Percentiles rank a stretch among this genome's conserved stretches.
phyloP scores from a whole-genome alignment of 768 basidiomycete species.

The Dendrothele bispora region DNA sequence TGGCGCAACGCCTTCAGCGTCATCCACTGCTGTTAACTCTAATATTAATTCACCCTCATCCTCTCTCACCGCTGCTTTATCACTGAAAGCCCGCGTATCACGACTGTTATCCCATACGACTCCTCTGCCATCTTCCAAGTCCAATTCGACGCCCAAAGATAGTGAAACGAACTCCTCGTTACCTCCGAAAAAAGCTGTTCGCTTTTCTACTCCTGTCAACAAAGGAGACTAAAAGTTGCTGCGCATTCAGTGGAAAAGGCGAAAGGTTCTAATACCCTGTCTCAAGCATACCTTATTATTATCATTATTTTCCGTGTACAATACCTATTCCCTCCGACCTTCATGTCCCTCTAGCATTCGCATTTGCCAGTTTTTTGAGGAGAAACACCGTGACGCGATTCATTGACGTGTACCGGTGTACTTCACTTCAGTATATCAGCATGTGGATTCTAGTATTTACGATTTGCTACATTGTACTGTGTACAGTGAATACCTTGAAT shows the following conservation, averaged over 20 bases:
- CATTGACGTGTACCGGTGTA: no score
- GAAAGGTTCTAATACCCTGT: neutral
- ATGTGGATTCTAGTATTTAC: no score
- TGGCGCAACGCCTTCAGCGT: conserved; percentile 42
- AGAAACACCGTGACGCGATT: no score
- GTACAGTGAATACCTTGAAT: no score
- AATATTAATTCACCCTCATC: conserved; percentile 16
- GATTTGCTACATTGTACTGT: no score
- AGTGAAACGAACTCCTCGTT: no score
- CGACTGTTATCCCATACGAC: conserved; percentile 44
- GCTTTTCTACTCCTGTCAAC: conserved; percentile 52
- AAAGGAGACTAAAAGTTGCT: conserved; percentile 20
- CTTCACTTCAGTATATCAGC: no score
- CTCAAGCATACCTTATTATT: neutral
- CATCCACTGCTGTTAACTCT: conserved; percentile 51
- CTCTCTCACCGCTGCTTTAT: conserved; percentile 27
- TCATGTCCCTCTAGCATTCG: conserved; percentile 3
- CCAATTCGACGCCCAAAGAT: conserved; percentile 34
- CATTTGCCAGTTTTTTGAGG: no score
- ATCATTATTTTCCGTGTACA: neutral
- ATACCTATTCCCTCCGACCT: neutral
- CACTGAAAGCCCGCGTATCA: conserved; percentile 52
- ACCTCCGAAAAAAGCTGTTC: conserved; percentile 57
- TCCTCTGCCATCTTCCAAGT: conserved; percentile 35
- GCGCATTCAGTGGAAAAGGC: neutral